A percentile compares a stretch with the other conserved stretches of the same genome.
phyloP scores from a whole-genome alignment of 345 rosid genomes.

The Carallia pectinifolia region DNA sequence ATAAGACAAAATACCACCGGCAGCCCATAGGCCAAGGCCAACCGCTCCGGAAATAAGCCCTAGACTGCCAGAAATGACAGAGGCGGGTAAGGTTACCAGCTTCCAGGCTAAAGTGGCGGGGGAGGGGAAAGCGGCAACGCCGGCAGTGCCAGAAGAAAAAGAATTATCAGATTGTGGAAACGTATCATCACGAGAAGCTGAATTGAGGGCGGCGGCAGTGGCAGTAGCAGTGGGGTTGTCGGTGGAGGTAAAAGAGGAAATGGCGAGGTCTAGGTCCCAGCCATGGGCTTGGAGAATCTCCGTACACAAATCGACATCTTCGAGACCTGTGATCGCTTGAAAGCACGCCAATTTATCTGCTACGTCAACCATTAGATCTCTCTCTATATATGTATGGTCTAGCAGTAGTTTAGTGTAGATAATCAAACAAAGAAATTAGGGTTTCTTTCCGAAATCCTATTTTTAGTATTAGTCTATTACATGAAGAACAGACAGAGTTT shows the following conservation, averaged over 20 bases:
- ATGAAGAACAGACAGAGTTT: too few relatives aligned
- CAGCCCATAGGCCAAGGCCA: conserved; percentile 93
- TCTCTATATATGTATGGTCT: too few relatives aligned
- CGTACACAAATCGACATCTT: conserved; percentile 84
- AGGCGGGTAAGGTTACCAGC: conserved; percentile 69
- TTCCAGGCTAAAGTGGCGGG: conserved; percentile 77
- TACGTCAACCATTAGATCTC: conserved; percentile 58
- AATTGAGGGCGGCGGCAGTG: conserved; percentile 11
- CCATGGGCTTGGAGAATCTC: conserved; percentile 94
- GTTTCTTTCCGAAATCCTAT: too few relatives aligned
- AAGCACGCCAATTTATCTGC: conserved; percentile 87
- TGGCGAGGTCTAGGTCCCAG: conserved; percentile 98
- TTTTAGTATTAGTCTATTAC: too few relatives aligned
- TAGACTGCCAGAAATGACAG: conserved; percentile 79
- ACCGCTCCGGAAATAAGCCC: conserved; percentile 87
- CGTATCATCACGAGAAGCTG: conserved; percentile 20
- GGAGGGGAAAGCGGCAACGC: conserved; percentile 7
- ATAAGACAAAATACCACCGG: conserved; percentile 84
- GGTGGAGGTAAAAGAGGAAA: conserved; percentile 68
- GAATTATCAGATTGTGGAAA: too few relatives aligned
- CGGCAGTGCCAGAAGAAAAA: too few relatives aligned
- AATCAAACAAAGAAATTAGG: too few relatives aligned
- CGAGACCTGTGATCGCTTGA: conserved; percentile 89
- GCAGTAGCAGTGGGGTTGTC: conserved; percentile 22
- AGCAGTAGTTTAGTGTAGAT: too few relatives aligned